phyloP scores from a whole-genome alignment of 192 early-diverging fungal species.

The Podochytrium sp. region DNA sequence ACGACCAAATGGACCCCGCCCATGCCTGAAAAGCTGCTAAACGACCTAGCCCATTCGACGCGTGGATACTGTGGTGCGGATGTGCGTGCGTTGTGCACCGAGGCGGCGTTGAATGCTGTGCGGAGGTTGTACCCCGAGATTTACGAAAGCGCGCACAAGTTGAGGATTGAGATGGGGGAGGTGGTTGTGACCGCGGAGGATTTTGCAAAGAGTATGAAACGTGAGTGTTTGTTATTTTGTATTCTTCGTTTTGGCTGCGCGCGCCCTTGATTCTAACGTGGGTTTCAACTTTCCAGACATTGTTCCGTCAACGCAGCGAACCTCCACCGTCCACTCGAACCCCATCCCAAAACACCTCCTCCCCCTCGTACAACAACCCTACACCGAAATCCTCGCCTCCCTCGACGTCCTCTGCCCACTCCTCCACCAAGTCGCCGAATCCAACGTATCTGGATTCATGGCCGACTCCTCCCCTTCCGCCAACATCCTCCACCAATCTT shows the following conservation, averaged over 20 bases:
- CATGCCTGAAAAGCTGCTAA: conserved; percentile 47
- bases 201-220: conserved; percentile 49
- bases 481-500: not conserved
- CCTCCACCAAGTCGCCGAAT: conserved; percentile 17
- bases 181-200: conserved; percentile 63
- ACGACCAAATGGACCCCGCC: conserved; percentile 60
- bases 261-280: too few relatives aligned
- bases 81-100: conserved; percentile 70
- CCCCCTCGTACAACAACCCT: conserved; percentile 40
- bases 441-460: conserved; percentile 20
- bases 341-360: conserved; percentile 48
- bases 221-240: conserved; percentile 10
- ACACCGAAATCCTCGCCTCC: conserved; percentile 5
- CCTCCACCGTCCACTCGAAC: conserved; percentile 42
- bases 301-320: conserved; percentile 50
- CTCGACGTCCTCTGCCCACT: conserved; percentile 30
- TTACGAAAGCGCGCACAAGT: conserved; percentile 60
- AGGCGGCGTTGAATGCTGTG: conserved; percentile 72
- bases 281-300: conserved; percentile 35
- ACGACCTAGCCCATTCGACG: conserved; percentile 57
- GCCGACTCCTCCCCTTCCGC: not conserved
- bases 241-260: not conserved
- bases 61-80: conserved; percentile 74
- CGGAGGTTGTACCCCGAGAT: conserved; percentile 71
- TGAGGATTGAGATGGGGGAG: conserved; percentile 49